Evolutionary conservation across 139 green algal species (phyloP).

Genomic region (Ettlia oleoabundans): DNA sequence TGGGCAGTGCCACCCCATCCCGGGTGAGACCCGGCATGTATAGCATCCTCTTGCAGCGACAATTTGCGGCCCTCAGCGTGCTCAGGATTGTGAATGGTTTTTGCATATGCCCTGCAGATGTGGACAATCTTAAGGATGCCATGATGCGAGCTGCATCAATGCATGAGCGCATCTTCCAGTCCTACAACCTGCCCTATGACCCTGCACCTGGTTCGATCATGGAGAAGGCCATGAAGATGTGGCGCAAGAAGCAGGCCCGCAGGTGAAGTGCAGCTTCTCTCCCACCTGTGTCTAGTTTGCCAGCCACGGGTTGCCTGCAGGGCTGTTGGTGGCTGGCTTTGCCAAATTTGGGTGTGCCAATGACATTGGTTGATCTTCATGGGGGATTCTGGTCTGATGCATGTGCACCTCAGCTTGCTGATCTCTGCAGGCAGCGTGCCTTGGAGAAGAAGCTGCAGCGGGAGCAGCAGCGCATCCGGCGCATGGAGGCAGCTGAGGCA

Average conservation of each 20-base stretch:
- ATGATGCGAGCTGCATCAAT: conserved; percentile 65
- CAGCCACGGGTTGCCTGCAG: too few species aligned
- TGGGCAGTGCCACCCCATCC: conserved; percentile 80
- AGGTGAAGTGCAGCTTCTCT: conserved; percentile 31
- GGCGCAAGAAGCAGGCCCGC: conserved; percentile 51
- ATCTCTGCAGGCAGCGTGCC: conserved; percentile 22
- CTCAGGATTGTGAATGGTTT: too few species aligned
- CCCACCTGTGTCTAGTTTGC: too few species aligned
- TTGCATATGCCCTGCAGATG: too few species aligned
- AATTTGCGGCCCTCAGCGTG: too few species aligned
- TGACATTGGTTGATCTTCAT: background rate
- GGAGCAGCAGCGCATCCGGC: conserved; percentile 47
- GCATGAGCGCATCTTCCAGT: conserved; percentile 52
- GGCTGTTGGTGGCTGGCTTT: too few species aligned
- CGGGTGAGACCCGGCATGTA: conserved; percentile 2
- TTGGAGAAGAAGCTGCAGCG: conserved; percentile 43
- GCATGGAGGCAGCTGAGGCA: conserved; percentile 22
- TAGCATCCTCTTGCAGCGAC: too few species aligned
- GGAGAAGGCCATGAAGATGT: conserved; percentile 68
- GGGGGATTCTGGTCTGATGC: too few species aligned
- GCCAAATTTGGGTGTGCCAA: background rate
- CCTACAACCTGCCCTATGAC: conserved; percentile 85
- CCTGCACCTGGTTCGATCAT: conserved; percentile 67
- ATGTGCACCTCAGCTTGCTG: background rate
- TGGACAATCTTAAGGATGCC: conserved; percentile 63